Evolutionary conservation across 2,329 filamentous ascomycete species (phyloP), one percentile per base, ranked within the genome.

Genomic region (Penicillium sp.): DNA sequence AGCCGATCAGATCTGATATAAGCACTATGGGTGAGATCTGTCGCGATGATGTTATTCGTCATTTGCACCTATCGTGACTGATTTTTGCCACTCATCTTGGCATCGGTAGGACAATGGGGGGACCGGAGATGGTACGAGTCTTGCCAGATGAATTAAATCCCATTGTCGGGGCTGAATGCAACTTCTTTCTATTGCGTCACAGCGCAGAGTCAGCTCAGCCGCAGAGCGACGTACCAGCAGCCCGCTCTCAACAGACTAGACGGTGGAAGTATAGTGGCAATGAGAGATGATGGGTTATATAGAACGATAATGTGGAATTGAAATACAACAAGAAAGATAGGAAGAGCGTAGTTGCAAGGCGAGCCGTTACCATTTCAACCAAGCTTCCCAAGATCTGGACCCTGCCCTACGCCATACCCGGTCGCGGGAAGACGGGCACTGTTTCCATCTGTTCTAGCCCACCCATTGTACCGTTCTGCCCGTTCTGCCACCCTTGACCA

Each of bases 401-500:
- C 35, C 49, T n/a, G 22, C 28, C 37, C 56, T 68, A 71, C 45
- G 64, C 76, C 69, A 82, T 79, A 17, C 85, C 87, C 1, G 92
- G 92, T 58, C 94, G 83, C 10, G 95, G 95, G 72, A 99, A 99
- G 0, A 98, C 86, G 0, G 89, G 89, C 31, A 92, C 82, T 0
- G 93, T 96, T 37, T 88, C 84, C 45, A 98, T 71, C 64, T 90
- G 86, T 71, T 97, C 89, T 66, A 82, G 75, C 1, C 85, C 85
- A 4, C 92, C 92, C 64, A 96, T 90, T 4, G 95, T 94, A 8
- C 89, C 85, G 70, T 91, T 86, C 65, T 89, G 87, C 4, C 74
- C 75, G 61, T 86, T 86, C 74, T 97, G 93, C 92, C 95, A 98
- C 1, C 91, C 91, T 75, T 91, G 84, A 0, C 94, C 93, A 0